Conservation (phyloP, 192 early-diverging fungal species). For the Coemansia sp. region DNA sequence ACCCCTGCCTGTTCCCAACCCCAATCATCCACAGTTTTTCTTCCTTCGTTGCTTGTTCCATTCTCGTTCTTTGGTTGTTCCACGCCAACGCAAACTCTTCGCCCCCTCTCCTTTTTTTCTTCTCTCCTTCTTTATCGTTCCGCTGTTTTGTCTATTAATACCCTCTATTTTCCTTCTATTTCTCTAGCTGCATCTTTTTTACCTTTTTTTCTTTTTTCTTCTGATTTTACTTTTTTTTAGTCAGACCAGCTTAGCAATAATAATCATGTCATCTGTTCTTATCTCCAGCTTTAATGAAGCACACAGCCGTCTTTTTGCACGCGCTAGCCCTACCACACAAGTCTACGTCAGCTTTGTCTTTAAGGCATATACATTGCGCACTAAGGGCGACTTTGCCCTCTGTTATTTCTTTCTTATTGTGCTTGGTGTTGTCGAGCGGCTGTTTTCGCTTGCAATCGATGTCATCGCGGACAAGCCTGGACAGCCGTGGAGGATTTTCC, state of each 20-base stretch:
- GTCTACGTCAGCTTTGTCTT: slow-evolving; percentile 47
- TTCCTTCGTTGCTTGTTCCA: not conserved
- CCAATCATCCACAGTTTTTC: not conserved
- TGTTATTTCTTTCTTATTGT: slow-evolving; percentile 51
- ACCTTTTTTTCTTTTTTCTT: not conserved
- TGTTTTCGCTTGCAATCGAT: slow-evolving; percentile 44
- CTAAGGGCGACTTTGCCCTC: slow-evolving; percentile 33
- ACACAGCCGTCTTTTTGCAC: slow-evolving; percentile 26
- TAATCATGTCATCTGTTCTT: slow-evolving; percentile 20
- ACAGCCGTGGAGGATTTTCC: slow-evolving; percentile 54
- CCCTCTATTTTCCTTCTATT: slow-evolving; percentile 18
- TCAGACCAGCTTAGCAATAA: not conserved
- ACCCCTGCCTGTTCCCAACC: not conserved
- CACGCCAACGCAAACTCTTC: not conserved
- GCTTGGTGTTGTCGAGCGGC: slow-evolving; percentile 45
- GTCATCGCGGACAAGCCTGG: slow-evolving; percentile 51
- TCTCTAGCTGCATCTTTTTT: slow-evolving; percentile 7
- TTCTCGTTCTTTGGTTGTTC: slow-evolving; percentile 2
- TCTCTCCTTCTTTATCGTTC: slow-evolving; percentile 5
- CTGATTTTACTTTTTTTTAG: not conserved
- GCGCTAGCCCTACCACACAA: not conserved
- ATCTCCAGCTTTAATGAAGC: slow-evolving; percentile 28
- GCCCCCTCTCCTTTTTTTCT: slow-evolving; percentile 4
- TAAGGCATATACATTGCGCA: slow-evolving; percentile 39
- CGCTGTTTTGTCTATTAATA: slow-evolving; percentile 18